Evolutionary conservation across 164 flowering plant genomes (phyloP).

Genomic region (Magnolia sinica): DNA sequence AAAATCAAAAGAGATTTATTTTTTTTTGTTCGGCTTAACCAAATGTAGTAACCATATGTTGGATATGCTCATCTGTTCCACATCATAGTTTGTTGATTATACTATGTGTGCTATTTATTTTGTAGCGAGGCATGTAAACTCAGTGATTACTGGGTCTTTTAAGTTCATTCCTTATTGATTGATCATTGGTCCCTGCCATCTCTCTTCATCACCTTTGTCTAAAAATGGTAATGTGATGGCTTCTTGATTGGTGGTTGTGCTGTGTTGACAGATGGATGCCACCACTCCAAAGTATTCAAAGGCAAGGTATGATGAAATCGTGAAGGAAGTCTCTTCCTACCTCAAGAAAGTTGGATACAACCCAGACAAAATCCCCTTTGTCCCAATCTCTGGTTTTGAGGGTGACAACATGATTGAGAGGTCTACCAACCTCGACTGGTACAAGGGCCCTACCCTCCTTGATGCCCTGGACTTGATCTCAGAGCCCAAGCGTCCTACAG

Average conservation of each 20-base stretch:
- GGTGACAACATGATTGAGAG: constrained; percentile 24
- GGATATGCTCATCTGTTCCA: no score
- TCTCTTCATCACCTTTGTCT: background rate
- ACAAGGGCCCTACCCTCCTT: constrained; percentile 22
- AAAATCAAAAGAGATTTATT: no score
- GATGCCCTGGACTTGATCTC: constrained; percentile 18
- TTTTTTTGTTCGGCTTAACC: no score
- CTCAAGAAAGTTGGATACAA: constrained; percentile 25
- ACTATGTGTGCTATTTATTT: no score
- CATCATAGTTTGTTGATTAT: no score
- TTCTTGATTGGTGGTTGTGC: background rate
- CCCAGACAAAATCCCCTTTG: constrained; percentile 24
- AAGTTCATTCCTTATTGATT: background rate
- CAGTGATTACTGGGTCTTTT: background rate
- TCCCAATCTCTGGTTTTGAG: constrained; percentile 22
- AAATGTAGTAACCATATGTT: no score
- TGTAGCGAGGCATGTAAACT: no score
- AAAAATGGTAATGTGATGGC: background rate
- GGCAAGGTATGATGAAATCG: constrained; percentile 22
- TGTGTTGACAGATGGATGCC: constrained; percentile 16
- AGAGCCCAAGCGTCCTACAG: constrained; percentile 21
- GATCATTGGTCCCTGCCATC: background rate
- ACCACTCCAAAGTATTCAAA: constrained; percentile 22
- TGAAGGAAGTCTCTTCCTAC: constrained; percentile 24
- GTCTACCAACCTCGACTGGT: constrained; percentile 23